Base-by-base conservation (phyloP, 2,329 filamentous ascomycete species). In the Penicillium freii region DNA sequence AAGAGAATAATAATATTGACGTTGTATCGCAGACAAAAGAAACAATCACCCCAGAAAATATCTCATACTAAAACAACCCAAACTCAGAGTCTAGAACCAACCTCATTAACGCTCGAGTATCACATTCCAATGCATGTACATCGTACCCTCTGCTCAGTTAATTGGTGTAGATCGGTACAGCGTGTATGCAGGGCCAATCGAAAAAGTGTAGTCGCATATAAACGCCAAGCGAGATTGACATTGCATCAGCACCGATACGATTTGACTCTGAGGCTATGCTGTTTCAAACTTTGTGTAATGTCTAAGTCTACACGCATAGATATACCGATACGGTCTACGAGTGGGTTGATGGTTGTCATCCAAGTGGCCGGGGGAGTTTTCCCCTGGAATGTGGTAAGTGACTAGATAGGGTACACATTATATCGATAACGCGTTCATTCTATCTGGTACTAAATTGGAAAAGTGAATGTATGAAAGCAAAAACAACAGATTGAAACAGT, bases 81-180 rank as follows among this genome's bases (percentile, higher is more conserved):
- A 27, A n/a, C n/a, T 19, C 23, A 49, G 33, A 52, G 27, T 21
- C 43, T 45, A 40, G 31, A 60, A 58, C 56, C 39, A 43, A 54
- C 43, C 31, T 46, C 34, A 54, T 48, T 10, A 29, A 33, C 46
- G 11, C 25, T 29, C 15, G 5, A 55, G 42, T 44, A 44, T 64
- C 64, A 66, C 64, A 66, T 66, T 65, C 64, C 64, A 64, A 63
- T 65, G 62, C 61, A 66, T 60, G 59, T 55, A 48, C 19, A 23
- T 34, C 5, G 31, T 34, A 47, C 3, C 2, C 8, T 25, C 21
- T 5, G 11, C 19, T n/a, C 31, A 47, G 2, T 25, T 17, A 17
- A 25, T 17, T 13, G 11, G 38, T 47, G 31, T 25, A 47, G 31
- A 34, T 47, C 19, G 3, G 29, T 47, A 34, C n/a, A 34, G 29